A percentile compares a stretch with the other conserved stretches of the same genome.
These are phyloP conservation scores for Penicillium sumatraense DNA, from an alignment of 2,329 filamentous ascomycete genomes.

Conservation along the genomic window DNA sequence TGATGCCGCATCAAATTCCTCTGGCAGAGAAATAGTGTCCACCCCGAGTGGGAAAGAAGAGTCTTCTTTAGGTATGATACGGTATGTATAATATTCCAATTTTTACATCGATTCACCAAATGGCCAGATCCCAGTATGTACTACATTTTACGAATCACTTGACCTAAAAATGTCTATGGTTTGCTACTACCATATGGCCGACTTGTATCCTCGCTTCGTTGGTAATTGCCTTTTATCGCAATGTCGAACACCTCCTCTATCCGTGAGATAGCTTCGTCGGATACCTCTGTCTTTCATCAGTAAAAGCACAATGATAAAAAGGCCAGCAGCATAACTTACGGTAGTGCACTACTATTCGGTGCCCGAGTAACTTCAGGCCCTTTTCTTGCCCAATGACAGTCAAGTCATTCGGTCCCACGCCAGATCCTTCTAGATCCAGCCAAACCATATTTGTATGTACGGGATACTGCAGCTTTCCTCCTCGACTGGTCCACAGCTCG, in stretches of 20 bases:
- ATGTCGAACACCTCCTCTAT: constrained; percentile 61
- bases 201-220: constrained; percentile 36
- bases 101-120: no score
- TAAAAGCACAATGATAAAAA: constrained; percentile 6
- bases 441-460: constrained; percentile 94
- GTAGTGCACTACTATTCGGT: constrained; percentile 71
- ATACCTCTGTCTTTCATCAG: constrained; percentile 59
- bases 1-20: no score
- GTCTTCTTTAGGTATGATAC: no score
- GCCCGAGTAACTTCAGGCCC: constrained; percentile 61
- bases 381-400: constrained; percentile 60
- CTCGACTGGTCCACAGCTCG: constrained; percentile 68
- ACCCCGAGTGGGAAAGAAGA: no score
- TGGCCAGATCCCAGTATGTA: no score
- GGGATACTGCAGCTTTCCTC: constrained; percentile 70
- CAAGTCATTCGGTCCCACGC: constrained; percentile 58
- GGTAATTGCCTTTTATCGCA: constrained; percentile 38
- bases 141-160: no score
- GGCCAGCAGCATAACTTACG: constrained; percentile 43
- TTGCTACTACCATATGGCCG: constrained; percentile 41
- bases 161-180: background rate
- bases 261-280: constrained; percentile 63
- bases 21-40: no score
- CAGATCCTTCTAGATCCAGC: constrained; percentile 71
- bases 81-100: no score